Conservation (phyloP, 1,139 yeast genomes). For the Pichia sp. region DNA sequence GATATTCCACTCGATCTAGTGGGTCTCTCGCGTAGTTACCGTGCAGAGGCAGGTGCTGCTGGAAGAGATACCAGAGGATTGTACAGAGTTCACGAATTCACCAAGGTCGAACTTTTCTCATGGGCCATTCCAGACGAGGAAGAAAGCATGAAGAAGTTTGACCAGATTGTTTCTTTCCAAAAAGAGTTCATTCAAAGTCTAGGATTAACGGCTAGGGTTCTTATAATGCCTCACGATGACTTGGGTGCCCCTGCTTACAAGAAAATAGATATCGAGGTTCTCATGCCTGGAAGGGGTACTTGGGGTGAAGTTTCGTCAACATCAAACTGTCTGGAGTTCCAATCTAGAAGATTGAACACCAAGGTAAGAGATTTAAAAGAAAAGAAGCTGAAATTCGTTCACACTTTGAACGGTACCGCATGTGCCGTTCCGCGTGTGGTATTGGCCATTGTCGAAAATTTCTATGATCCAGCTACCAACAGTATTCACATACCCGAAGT, state of each 20-base stretch:
- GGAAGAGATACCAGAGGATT: conserved; percentile 91
- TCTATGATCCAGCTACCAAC: conserved; percentile 57
- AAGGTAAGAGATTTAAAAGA: conserved; percentile 37
- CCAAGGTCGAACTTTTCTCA: conserved; percentile 90
- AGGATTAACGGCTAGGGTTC: conserved; percentile 75
- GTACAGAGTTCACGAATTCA: conserved; percentile 94
- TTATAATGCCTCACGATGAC: conserved; percentile 88
- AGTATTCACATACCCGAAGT: conserved; percentile 66
- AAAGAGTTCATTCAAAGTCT: conserved; percentile 57
- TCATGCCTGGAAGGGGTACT: conserved; percentile 94
- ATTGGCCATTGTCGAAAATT: conserved; percentile 82
- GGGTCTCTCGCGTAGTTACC: conserved; percentile 81
- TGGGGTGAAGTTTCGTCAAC: conserved; percentile 95
- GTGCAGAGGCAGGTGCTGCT: conserved; percentile 98
- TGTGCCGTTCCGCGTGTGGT: conserved; percentile 92
- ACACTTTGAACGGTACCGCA: conserved; percentile 93
- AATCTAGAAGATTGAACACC: conserved; percentile 77
- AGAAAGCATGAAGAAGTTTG: conserved; percentile 49
- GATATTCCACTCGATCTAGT: conserved; percentile 57
- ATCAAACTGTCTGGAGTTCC: conserved; percentile 91
- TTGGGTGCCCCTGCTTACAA: conserved; percentile 91
- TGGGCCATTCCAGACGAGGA: conserved; percentile 52
- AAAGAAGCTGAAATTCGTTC: conserved; percentile 48
- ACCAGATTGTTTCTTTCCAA: conserved; percentile 62
- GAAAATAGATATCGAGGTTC: conserved; percentile 92